Conservation (phyloP, 305 asterid genomes). For the Fraxinus albicans region DNA sequence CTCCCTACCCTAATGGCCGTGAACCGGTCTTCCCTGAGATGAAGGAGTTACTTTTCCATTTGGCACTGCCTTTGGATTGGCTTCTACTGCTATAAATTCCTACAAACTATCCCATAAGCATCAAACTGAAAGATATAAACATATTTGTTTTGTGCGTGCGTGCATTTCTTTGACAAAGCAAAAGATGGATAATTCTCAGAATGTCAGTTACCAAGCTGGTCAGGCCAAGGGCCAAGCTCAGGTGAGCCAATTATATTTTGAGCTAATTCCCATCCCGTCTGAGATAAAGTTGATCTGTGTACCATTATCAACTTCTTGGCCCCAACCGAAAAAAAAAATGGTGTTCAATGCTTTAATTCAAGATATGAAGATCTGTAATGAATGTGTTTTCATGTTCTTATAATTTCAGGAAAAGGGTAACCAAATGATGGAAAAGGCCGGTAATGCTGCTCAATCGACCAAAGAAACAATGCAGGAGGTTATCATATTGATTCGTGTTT, state of each 20-base stretch:
- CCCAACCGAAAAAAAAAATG: no score
- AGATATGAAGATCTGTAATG: background rate
- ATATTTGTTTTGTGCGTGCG: background rate
- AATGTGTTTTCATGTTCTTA: background rate
- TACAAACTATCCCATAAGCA: conserved; percentile 3
- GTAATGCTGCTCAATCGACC: conserved; percentile 45
- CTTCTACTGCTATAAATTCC: conserved; percentile 29
- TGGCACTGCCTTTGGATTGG: conserved; percentile 9
- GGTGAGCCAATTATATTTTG: conserved; percentile 21
- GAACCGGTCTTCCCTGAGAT: background rate
- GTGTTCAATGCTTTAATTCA: background rate
- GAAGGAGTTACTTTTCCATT: background rate
- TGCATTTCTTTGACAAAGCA: background rate
- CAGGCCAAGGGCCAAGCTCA: conserved; percentile 56
- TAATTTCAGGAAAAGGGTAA: conserved; percentile 43
- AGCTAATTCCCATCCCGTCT: background rate
- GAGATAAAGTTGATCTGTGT: background rate
- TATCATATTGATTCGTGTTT: background rate
- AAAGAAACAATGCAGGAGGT: conserved; percentile 45
- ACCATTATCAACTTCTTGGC: background rate
- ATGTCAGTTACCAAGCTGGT: conserved; percentile 48
- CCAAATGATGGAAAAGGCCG: conserved; percentile 50
- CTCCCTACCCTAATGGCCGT: background rate
- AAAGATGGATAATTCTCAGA: conserved; percentile 51
- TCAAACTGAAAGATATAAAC: conserved; percentile 1